Conservation (phyloP, 2,329 filamentous ascomycete species). For the Diaporthe vexans region DNA sequence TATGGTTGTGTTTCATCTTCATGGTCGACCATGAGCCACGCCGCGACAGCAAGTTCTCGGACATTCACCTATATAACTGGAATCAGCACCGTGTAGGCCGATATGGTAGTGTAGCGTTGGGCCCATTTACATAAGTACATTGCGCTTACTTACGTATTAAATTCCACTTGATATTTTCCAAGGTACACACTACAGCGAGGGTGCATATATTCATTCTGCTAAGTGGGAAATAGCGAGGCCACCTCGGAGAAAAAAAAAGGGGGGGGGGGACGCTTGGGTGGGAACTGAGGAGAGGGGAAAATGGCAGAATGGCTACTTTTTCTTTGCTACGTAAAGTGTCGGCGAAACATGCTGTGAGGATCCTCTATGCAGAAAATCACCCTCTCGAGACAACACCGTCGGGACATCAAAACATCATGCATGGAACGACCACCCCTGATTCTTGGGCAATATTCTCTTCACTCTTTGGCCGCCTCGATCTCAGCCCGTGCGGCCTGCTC, state of each 20-base stretch:
- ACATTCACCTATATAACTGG: no score
- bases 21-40: not conserved
- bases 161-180: no score
- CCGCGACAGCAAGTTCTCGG: no score
- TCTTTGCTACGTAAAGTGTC: not conserved
- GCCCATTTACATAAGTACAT: no score
- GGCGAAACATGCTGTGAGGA: not conserved
- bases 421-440: not conserved
- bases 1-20: not conserved
- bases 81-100: no score
- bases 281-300: not conserved
- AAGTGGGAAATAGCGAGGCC: no score
- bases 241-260: no score
- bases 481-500: slow-evolving; percentile 37
- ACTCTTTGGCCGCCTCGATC: slow-evolving; percentile 35
- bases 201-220: no score
- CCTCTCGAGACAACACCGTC: not conserved
- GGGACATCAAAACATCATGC: not conserved
- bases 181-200: no score
- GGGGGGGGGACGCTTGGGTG: no score
- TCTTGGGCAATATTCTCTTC: not conserved
- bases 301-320: not conserved
- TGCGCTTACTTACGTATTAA: no score
- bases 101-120: no score
- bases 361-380: slow-evolving; percentile 8